Evolutionary conservation across 2,329 filamentous ascomycete species (phyloP).

Genomic region (Scorias spongiosa): DNA sequence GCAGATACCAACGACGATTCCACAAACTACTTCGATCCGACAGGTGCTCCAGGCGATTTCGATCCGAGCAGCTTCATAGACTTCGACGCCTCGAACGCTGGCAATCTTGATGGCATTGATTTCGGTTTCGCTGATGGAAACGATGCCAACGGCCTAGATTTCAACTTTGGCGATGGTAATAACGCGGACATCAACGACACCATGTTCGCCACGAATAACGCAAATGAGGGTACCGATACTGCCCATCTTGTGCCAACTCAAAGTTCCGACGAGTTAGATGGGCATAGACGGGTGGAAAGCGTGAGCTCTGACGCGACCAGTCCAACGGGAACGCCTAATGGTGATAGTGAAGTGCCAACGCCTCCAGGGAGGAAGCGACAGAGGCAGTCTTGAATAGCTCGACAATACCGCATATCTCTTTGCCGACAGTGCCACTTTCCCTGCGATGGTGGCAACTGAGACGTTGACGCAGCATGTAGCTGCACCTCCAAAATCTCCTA

Average conservation of each 20-base stretch:
- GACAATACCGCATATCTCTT: no score
- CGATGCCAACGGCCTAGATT: slow-evolving; percentile 6
- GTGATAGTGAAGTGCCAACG: slow-evolving; percentile 3
- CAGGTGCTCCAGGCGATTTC: slow-evolving; percentile 25
- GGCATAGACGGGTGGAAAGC: slow-evolving; percentile 24
- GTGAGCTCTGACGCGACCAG: slow-evolving; percentile 25
- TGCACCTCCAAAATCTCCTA: no score
- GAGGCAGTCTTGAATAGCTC: slow-evolving; percentile 4
- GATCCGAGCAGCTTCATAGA: slow-evolving; percentile 45
- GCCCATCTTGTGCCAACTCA: background rate
- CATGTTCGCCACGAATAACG: slow-evolving; percentile 6
- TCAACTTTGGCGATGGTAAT: slow-evolving; percentile 6
- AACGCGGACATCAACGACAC: background rate
- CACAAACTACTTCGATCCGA: slow-evolving; percentile 21
- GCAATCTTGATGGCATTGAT: slow-evolving; percentile 6
- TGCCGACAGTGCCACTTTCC: no score
- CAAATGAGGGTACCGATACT: background rate
- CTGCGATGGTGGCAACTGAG: no score
- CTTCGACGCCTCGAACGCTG: slow-evolving; percentile 31
- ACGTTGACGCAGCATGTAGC: no score
- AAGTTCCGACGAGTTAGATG: slow-evolving; percentile 1
- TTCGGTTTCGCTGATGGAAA: slow-evolving; percentile 15
- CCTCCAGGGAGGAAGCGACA: slow-evolving; percentile 12
- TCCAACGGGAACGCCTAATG: slow-evolving; percentile 11
- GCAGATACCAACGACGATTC: slow-evolving; percentile 18